Base-by-base conservation (phyloP, 2,329 filamentous ascomycete genomes). In the Alternaria panax region DNA sequence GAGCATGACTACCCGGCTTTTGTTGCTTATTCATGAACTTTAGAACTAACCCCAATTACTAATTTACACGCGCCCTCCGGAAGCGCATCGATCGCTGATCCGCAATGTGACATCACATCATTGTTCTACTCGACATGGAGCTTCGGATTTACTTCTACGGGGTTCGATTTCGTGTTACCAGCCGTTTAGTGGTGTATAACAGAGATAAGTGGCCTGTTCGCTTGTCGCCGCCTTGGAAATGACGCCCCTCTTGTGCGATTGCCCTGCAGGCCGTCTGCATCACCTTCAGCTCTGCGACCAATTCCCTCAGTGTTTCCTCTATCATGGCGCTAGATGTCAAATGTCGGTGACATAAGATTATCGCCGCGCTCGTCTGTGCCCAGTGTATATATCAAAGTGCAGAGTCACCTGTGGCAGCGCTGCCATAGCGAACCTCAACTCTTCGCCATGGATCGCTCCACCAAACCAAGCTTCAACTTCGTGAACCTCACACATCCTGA, bases 401-500 rank as follows among this genome's bases (percentile, higher is more conserved):
- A 7, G n/a, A 7, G n/a, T 8, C 27, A 12, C 25, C 16, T 40
- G 40, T 12, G 43, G 18, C n/a, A 30, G 22, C 27, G 16, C 47
- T 20, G 18, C 40, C 22, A 34, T 36, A 52, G 14, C 28, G 16
- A 41, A 11, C 53, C 38, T 40, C 41, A 9, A 32, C 11, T 34
- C 28, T 30, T 22, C 46, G 27, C 34, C 34, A 74, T 75, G 73
- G 65, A 72, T 46, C 62, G 54, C 38, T 68, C 71, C 9, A 65
- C 60, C 5, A 65, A 71, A 57, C 64, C 62, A 20, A 65, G 48
- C 24, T 75, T 75, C 62, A 75, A 63, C 30, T 75, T 75, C 40
- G 69, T 75, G 9, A 75, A 75, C 38, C 64, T 75, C 27, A 60
- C 69, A 11, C 72, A 75, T 46, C 72, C 72, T 1, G 70, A 74